A percentile compares a stretch with the other conserved stretches of the same genome.
Conservation (phyloP, 2,329 filamentous ascomycete species). For the Zarea fungicola region DNA sequence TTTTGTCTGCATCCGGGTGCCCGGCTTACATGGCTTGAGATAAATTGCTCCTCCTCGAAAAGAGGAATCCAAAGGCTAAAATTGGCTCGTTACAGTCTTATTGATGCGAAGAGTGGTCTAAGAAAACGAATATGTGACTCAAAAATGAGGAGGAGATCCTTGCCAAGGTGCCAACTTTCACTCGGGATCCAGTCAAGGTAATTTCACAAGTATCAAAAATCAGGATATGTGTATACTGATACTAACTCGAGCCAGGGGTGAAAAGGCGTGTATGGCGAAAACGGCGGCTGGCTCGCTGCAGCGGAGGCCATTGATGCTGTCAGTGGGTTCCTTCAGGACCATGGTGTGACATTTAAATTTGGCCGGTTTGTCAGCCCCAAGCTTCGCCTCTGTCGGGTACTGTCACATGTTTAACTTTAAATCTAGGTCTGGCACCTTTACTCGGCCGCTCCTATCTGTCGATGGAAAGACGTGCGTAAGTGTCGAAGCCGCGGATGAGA, state of each 20-base stretch:
- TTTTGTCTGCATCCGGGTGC: too few species aligned
- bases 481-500: constrained; percentile 33
- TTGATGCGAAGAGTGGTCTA: constrained; percentile 21
- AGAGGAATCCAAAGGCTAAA: constrained; percentile 27
- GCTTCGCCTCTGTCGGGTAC: neutral
- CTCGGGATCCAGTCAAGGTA: constrained; percentile 35
- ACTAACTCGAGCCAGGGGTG: constrained; percentile 29
- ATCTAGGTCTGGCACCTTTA: constrained; percentile 40
- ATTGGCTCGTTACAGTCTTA: constrained; percentile 29
- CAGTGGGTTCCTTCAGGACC: constrained; percentile 30
- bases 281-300: constrained; percentile 43
- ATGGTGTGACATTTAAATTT: constrained; percentile 38
- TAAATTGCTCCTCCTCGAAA: constrained; percentile 28
- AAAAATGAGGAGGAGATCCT: constrained; percentile 40
- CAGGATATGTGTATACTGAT: too few species aligned
- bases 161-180: constrained; percentile 33
- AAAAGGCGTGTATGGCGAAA: constrained; percentile 38
- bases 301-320: constrained; percentile 43
- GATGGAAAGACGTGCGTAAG: constrained; percentile 34
- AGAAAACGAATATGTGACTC: constrained; percentile 36
- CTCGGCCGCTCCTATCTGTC: constrained; percentile 32
- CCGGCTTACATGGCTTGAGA: constrained; percentile 9
- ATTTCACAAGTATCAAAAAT: too few species aligned
- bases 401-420: constrained; percentile 1
- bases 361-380: constrained; percentile 23